These are phyloP conservation scores for Periconia sp. DNA, from an alignment of 2,329 filamentous ascomycete genomes.

Conservation along the genomic window DNA sequence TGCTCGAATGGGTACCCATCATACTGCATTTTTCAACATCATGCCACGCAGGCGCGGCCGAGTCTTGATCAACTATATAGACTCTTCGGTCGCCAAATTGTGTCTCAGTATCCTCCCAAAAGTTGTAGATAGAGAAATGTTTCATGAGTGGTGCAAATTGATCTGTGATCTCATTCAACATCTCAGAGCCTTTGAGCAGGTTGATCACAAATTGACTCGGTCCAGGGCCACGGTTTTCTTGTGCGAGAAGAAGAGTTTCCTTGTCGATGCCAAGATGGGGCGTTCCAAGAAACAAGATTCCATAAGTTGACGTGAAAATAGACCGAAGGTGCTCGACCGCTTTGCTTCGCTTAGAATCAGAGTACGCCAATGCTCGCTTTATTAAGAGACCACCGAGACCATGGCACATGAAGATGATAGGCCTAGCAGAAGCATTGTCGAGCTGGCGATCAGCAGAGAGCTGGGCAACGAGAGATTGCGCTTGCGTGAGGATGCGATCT, in stretches of 20 bases:
- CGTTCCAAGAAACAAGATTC: slow-evolving; percentile 25
- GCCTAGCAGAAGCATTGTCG: slow-evolving; percentile 63
- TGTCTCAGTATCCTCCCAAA: slow-evolving; percentile 30
- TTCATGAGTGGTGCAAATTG: slow-evolving; percentile 25
- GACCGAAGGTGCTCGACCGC: slow-evolving; percentile 70
- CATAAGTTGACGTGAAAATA: slow-evolving; percentile 76
- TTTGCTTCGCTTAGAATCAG: slow-evolving; percentile 64
- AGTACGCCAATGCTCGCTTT: slow-evolving; percentile 73
- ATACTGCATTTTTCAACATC: slow-evolving; percentile 30
- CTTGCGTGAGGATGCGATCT: slow-evolving; percentile 29
- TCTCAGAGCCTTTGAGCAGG: slow-evolving; percentile 21
- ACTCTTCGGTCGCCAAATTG: slow-evolving; percentile 9
- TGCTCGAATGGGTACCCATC: slow-evolving; percentile 30
- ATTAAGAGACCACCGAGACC: slow-evolving; percentile 75
- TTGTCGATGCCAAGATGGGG: slow-evolving; percentile 22
- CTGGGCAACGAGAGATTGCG: slow-evolving; percentile 44
- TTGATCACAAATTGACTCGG: slow-evolving; percentile 23
- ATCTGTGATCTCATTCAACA: slow-evolving; percentile 25
- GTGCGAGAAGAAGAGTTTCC: slow-evolving; percentile 12
- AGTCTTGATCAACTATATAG: slow-evolving; percentile 30
- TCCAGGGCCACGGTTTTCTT: slow-evolving; percentile 5
- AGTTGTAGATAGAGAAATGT: slow-evolving; percentile 25
- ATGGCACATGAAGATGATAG: slow-evolving; percentile 79
- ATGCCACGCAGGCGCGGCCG: slow-evolving; percentile 28
- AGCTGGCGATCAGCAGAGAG: slow-evolving; percentile 46